A percentile compares a stretch with the other conserved stretches of the same genome.
Conservation (phyloP, 495 filamentous ascomycete species). For the Opeltia flavorubescens region DNA sequence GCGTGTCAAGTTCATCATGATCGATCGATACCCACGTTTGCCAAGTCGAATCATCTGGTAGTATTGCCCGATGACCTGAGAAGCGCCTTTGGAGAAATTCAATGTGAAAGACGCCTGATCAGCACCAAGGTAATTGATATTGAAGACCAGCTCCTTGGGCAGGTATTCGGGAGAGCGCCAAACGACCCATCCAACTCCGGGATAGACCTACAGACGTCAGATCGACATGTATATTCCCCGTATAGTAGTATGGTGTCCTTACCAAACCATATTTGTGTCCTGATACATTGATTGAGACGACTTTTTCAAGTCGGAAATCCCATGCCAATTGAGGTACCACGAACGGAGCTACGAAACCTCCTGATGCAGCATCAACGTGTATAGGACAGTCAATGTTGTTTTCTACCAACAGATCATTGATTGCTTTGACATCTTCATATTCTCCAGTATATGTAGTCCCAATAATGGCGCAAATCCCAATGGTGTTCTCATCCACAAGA, state of each 20-base stretch:
- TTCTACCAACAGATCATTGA: constrained; percentile 69
- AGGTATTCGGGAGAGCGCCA: constrained; percentile 76
- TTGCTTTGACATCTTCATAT: constrained; percentile 81
- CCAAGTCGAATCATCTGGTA: constrained; percentile 89
- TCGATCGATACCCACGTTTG: constrained; percentile 71
- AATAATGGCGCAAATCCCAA: constrained; percentile 81
- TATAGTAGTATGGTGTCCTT: neutral
- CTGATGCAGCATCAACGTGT: constrained; percentile 81
- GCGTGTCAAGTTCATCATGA: constrained; percentile 78
- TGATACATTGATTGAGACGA: constrained; percentile 83
- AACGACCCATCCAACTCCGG: constrained; percentile 84
- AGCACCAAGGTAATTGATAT: constrained; percentile 92
- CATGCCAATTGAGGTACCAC: constrained; percentile 65
- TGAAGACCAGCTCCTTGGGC: constrained; percentile 85
- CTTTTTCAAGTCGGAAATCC: constrained; percentile 79
- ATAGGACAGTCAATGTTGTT: constrained; percentile 63
- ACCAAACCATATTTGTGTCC: constrained; percentile 74
- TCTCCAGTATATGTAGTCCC: constrained; percentile 93
- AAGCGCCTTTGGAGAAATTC: constrained; percentile 88
- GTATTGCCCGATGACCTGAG: constrained; percentile 88
- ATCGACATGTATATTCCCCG: neutral
- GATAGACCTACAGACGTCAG: constrained; percentile 47
- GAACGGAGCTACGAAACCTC: constrained; percentile 85
- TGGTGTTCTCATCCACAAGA: constrained; percentile 88
- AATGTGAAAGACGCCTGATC: constrained; percentile 96